Evolutionary conservation across 306 rosid genomes (phyloP).

Genomic region (Casuarina glauca): DNA sequence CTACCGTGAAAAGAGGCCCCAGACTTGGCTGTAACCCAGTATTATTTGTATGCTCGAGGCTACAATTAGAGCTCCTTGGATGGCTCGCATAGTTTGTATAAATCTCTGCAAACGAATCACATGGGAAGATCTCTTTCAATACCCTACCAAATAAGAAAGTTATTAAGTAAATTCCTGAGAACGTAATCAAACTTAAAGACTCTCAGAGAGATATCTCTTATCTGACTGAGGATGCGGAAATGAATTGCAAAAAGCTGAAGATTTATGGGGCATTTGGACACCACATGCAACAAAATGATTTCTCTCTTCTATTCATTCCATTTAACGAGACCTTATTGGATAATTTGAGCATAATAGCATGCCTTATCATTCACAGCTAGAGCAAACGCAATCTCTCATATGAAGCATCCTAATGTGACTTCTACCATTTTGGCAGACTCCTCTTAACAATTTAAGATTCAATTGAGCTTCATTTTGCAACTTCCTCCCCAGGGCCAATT

Average conservation of each 20-base stretch:
- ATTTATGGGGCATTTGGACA: not conserved
- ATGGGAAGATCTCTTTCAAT: conserved; percentile 85
- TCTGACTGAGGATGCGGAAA: conserved; percentile 23
- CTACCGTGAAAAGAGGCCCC: conserved; percentile 96
- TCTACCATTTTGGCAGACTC: not conserved
- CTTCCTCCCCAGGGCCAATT: conserved; percentile 2
- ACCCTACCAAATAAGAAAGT: conserved; percentile 71
- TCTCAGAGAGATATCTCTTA: conserved; percentile 25
- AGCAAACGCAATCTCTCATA: conserved; percentile 3
- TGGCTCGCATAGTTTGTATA: conserved; percentile 92
- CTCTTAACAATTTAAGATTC: conserved; percentile 3
- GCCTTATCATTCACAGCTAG: conserved; percentile 8
- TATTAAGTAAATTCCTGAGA: conserved; percentile 45
- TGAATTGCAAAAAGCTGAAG: conserved; percentile 12
- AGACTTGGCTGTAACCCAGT: conserved; percentile 94
- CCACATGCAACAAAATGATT: not conserved
- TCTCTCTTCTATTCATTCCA: conserved; percentile 4
- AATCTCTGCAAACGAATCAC: conserved; percentile 97
- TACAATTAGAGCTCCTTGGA: conserved; percentile 92
- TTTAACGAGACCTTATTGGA: not conserved
- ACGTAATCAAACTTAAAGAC: conserved; percentile 21
- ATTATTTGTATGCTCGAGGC: conserved; percentile 94
- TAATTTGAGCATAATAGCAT: conserved; percentile 14
- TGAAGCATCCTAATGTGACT: not conserved
- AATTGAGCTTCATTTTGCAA: conserved; percentile 13